These are phyloP conservation scores for Cladophialophora psammophila DNA, from an alignment of 2,329 filamentous ascomycete species.

Conservation along the genomic window DNA sequence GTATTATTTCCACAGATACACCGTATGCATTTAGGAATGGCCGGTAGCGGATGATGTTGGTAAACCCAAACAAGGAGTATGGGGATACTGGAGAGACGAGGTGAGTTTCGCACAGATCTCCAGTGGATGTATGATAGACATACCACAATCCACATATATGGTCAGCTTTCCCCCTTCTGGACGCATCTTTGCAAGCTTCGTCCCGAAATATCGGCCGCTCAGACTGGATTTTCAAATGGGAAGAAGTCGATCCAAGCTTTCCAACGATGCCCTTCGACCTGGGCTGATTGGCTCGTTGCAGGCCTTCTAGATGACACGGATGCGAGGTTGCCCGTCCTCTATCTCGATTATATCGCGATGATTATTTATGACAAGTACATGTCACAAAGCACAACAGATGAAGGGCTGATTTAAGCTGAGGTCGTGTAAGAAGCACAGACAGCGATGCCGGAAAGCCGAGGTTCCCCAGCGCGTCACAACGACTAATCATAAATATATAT, in stretches of 20 bases:
- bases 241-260: background rate
- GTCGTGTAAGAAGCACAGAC: background rate
- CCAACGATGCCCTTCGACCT: background rate
- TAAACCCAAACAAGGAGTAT: constrained; percentile 35
- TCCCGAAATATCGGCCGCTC: background rate
- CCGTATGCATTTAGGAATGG: constrained; percentile 30
- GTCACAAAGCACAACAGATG: background rate
- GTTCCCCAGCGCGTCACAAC: background rate
- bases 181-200: background rate
- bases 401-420: background rate
- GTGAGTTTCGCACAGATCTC: constrained; percentile 10
- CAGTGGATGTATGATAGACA: background rate
- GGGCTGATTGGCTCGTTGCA: background rate
- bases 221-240: no score
- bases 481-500: constrained; percentile 5
- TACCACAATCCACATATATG: constrained; percentile 33
- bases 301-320: background rate
- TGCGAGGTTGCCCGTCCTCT: background rate
- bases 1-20: constrained; percentile 32
- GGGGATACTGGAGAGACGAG: constrained; percentile 23
- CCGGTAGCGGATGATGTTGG: constrained; percentile 29
- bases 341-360: background rate
- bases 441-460: background rate
- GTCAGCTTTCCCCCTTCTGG: constrained; percentile 32
- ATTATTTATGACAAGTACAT: constrained; percentile 10